These are phyloP conservation scores for Penicillium polonicum DNA, from an alignment of 2,329 filamentous ascomycete genomes.

Conservation along the genomic window DNA sequence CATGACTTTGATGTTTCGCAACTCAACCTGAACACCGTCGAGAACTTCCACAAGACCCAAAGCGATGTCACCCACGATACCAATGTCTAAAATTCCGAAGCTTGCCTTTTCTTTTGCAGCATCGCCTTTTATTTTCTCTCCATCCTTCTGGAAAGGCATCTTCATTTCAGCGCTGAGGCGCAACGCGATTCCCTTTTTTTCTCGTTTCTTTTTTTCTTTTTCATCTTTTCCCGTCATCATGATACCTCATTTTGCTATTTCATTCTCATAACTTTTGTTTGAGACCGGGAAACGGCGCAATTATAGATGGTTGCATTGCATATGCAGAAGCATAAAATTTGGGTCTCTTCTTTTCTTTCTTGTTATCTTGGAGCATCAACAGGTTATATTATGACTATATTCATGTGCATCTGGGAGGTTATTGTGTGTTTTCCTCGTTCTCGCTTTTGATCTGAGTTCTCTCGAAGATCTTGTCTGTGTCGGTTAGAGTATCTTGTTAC, in stretches of 20 bases:
- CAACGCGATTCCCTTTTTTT: slow-evolving; percentile 2
- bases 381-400: slow-evolving; percentile 30
- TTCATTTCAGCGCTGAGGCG: slow-evolving; percentile 8
- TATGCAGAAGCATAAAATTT: slow-evolving; percentile 29
- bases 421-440: slow-evolving; percentile 19
- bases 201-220: slow-evolving; percentile 7
- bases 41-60: slow-evolving; percentile 13
- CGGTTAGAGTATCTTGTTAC: slow-evolving; percentile 13
- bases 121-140: slow-evolving; percentile 2
- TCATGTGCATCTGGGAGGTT: slow-evolving; percentile 40
- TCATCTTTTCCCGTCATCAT: slow-evolving; percentile 14
- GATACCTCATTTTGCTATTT: slow-evolving; percentile 24
- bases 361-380: slow-evolving; percentile 30
- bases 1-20: slow-evolving; percentile 31
- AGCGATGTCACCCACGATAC: slow-evolving; percentile 8
- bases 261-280: slow-evolving; percentile 13
- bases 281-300: slow-evolving; percentile 33
- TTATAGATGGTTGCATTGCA: slow-evolving; percentile 41
- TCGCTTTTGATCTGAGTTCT: neutral
- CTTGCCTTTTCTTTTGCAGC: neutral
- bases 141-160: slow-evolving; percentile 20
- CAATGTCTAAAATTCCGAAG: slow-evolving; percentile 8
- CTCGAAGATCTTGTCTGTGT: slow-evolving; percentile 1
- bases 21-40: slow-evolving; percentile 23
- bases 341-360: slow-evolving; percentile 21